A percentile compares a stretch with the other conserved stretches of the same genome.
These are phyloP conservation scores for Coleophoma crateriformis DNA, from an alignment of 2,329 filamentous ascomycete genomes.

Conservation along the genomic window DNA sequence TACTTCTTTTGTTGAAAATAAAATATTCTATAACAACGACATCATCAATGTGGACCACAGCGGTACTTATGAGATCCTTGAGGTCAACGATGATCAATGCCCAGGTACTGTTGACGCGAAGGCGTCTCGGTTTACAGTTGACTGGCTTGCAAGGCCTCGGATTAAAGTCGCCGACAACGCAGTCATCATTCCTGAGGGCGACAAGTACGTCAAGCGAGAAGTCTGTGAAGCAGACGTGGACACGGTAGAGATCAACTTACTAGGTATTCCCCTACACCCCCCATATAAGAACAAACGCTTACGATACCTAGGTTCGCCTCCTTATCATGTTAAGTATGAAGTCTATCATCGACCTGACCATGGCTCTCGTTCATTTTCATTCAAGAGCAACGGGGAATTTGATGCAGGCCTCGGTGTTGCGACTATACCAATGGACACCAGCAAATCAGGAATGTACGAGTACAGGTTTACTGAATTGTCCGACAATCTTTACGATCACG, in stretches of 20 bases:
- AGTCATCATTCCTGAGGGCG: constrained; percentile 47
- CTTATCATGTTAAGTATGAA: constrained; percentile 79
- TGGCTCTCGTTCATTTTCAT: constrained; percentile 52
- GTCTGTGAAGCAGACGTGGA: constrained; percentile 96
- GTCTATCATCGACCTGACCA: constrained; percentile 65
- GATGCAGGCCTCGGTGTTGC: constrained; percentile 73
- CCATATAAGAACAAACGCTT: constrained; percentile 2
- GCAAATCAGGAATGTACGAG: constrained; percentile 73
- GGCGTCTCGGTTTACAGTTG: constrained; percentile 71
- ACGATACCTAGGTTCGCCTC: constrained; percentile 55
- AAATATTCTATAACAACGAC: constrained; percentile 56
- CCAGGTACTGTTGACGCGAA: constrained; percentile 72
- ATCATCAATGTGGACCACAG: constrained; percentile 57
- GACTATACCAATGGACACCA: constrained; percentile 80
- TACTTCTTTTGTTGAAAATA: constrained; percentile 39
- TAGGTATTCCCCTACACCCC: constrained; percentile 46
- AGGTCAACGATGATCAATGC: constrained; percentile 74
- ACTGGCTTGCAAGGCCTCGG: constrained; percentile 78
- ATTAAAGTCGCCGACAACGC: constrained; percentile 62
- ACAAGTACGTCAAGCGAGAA: constrained; percentile 65
- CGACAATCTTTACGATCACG: constrained; percentile 80
- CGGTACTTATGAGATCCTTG: constrained; percentile 75
- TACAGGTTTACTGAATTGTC: constrained; percentile 81
- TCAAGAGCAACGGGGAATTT: constrained; percentile 61
- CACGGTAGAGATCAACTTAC: constrained; percentile 73